Percentiles rank a stretch among this genome's conserved stretches.
Evolutionary conservation across 2,329 filamentous ascomycete species (phyloP).

Genomic region (Colletotrichum tanaceti): DNA sequence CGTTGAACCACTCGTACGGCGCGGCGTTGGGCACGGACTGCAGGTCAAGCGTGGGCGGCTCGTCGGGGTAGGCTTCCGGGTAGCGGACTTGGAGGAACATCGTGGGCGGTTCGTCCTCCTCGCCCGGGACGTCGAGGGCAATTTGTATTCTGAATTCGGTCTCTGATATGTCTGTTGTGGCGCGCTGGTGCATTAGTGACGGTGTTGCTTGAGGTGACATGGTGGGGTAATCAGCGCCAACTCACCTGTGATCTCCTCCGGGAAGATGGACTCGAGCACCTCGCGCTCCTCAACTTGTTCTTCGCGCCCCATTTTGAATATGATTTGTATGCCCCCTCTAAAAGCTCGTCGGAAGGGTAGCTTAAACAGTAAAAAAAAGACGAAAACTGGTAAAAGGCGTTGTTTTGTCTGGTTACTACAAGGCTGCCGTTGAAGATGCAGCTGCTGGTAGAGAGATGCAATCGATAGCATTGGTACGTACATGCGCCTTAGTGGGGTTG

Average conservation of each 20-base stretch:
- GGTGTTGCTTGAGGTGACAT: conserved; percentile 11
- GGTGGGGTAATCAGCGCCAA: conserved; percentile 41
- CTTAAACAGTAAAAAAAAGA: neutral
- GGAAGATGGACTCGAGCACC: conserved; percentile 97
- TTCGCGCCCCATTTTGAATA: conserved; percentile 73
- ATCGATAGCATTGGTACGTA: conserved; percentile 32
- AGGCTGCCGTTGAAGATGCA: conserved; percentile 3
- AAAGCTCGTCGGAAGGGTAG: neutral
- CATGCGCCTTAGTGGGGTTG: conserved; percentile 39
- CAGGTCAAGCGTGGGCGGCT: conserved; percentile 84
- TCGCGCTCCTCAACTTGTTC: conserved; percentile 97
- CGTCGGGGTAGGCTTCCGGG: conserved; percentile 90
- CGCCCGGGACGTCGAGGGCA: conserved; percentile 79
- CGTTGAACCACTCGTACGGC: conserved; percentile 78
- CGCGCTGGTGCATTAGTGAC: conserved; percentile 20
- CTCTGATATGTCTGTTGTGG: conserved; percentile 82
- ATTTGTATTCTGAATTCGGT: conserved; percentile 89
- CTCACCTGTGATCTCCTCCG: conserved; percentile 92
- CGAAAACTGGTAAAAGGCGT: neutral
- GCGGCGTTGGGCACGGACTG: conserved; percentile 76
- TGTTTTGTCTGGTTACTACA: neutral
- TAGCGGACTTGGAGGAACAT: conserved; percentile 89
- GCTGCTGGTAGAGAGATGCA: conserved; percentile 1
- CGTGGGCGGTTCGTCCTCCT: conserved; percentile 73
- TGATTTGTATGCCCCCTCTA: too few species aligned